Conservation (phyloP, 2,329 filamentous ascomycete genomes). For the Fusarium ramigenum region DNA sequence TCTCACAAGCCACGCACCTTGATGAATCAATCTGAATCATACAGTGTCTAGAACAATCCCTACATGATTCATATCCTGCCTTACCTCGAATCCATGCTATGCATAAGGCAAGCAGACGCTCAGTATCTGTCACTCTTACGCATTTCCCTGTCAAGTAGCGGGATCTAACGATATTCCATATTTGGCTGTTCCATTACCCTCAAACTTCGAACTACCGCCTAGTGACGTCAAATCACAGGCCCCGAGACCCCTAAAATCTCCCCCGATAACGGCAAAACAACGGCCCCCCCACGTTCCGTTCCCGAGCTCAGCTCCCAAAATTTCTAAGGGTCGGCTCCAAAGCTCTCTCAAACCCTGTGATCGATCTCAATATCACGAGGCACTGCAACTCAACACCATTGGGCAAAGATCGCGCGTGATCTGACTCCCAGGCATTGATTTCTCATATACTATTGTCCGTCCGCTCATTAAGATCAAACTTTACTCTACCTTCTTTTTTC, state of each 20-base stretch:
- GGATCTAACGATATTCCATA: neutral
- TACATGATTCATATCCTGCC: neutral
- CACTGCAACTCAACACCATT: slow-evolving; percentile 26
- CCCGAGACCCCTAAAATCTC: slow-evolving; percentile 19
- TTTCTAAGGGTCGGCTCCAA: slow-evolving; percentile 11
- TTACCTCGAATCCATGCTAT: neutral
- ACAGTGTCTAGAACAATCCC: neutral
- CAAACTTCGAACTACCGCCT: neutral
- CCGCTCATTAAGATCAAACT: slow-evolving; percentile 1
- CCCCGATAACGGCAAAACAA: slow-evolving; percentile 29
- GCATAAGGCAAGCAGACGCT: neutral
- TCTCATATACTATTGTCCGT: neutral
- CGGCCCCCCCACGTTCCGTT: slow-evolving; percentile 35
- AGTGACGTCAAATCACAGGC: slow-evolving; percentile 26
- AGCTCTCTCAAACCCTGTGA: slow-evolving; percentile 27
- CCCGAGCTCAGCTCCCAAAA: slow-evolving; percentile 24
- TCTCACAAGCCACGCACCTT: neutral
- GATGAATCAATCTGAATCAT: neutral
- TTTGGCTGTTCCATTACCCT: neutral
- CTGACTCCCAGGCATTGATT: neutral
- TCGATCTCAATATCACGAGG: slow-evolving; percentile 29
- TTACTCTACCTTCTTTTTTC: neutral
- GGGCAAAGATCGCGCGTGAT: slow-evolving; percentile 23
- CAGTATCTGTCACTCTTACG: no score
- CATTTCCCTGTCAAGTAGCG: neutral